Base-by-base conservation (phyloP, 2,329 filamentous ascomycete species). In the Cordyceps javanica region DNA sequence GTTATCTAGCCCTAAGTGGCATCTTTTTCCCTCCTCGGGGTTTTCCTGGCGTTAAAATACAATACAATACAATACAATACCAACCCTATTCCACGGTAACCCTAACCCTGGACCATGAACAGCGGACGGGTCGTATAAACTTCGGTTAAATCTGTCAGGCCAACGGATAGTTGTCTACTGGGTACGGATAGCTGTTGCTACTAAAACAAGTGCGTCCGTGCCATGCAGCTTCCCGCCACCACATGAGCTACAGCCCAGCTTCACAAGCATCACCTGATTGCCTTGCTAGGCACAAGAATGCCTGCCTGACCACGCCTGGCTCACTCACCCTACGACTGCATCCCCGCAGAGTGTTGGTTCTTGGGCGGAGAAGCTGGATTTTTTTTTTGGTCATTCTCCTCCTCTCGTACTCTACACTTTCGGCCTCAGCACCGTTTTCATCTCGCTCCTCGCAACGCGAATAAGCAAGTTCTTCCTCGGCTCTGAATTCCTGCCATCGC, bases 181-280 rank as follows among this genome's bases (percentile, higher is more conserved):
- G n/a, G n/a, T n/a, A n/a, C n/a, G n/a, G n/a, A n/a, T n/a, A n/a
- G n/a, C n/a, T n/a, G n/a, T n/a, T n/a, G n/a, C n/a, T n/a, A n/a
- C n/a, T n/a, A n/a, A n/a, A n/a, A n/a, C n/a, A n/a, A n/a, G 38
- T n/a, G 30, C 19, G 38, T 23, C 7, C 26, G 50, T 19, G 30
- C 41, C 3, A 2, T 23, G 11, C 21, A 42, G 21, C 23, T 46
- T 46, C 51, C 53, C 46, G 53, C 53, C 41, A 39, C 53, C 34
- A 28, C 11, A 9, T 16, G 10, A 55, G 53, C 53, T 48, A 48
- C 52, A 32, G 5, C 28, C 41, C 28, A 21, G 21, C 39, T n/a
- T 44, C 38, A 32, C 30, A 26, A 36, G 23, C 42, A 55, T 55
- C 53, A 55, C 53, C 41, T 48, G 53, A 55, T 55, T 55, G 42